Evolutionary conservation across 495 filamentous ascomycete genomes (phyloP).

Genomic region (Trichoderma erinaceum): DNA sequence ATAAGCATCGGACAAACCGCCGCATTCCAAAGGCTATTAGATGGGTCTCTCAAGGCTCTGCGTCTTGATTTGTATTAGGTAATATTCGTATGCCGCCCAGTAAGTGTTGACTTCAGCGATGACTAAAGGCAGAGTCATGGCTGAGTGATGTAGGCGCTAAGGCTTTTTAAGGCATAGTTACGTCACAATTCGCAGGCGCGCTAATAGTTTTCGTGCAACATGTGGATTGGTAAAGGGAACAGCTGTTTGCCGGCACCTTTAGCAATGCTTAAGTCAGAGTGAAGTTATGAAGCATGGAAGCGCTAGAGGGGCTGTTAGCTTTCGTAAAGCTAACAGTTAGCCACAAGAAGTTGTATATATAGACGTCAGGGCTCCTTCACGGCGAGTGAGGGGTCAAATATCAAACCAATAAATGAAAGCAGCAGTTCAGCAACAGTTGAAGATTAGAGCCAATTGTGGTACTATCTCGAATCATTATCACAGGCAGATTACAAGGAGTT

Average conservation of each 20-base stretch:
- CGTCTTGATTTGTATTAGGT: too few species aligned
- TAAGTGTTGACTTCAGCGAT: neutral
- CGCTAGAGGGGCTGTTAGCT: conserved; percentile 1
- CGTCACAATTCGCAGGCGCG: conserved; percentile 15
- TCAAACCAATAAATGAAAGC: neutral
- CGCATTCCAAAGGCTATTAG: too few species aligned
- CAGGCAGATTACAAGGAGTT: neutral
- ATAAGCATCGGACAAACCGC: too few species aligned
- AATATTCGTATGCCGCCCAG: too few species aligned
- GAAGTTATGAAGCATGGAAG: neutral
- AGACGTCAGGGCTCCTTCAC: neutral
- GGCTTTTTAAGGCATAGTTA: neutral
- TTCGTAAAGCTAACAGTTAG: neutral
- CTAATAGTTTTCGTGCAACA: neutral
- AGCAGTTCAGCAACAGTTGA: neutral
- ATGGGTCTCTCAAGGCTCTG: too few species aligned
- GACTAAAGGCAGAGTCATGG: neutral
- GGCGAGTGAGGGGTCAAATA: neutral
- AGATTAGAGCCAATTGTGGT: neutral
- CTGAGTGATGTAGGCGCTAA: neutral
- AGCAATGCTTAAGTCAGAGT: conserved; percentile 14
- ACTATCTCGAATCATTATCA: neutral
- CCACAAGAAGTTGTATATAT: neutral
- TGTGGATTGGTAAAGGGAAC: neutral
- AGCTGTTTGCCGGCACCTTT: neutral